Conservation (phyloP, 495 filamentous ascomycete genomes). For the Penicillium cinerascens region DNA sequence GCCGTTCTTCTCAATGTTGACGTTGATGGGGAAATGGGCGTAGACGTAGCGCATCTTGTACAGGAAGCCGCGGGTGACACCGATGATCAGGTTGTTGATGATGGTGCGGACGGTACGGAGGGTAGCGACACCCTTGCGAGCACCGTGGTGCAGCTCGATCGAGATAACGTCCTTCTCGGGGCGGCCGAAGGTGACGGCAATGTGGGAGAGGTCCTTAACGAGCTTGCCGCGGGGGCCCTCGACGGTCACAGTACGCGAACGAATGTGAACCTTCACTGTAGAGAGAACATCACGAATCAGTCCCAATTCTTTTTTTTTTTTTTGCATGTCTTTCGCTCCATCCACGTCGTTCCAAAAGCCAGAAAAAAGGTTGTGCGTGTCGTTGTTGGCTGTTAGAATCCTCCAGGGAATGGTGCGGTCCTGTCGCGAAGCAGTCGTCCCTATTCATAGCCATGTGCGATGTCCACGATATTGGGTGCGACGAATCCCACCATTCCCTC, state of each 20-base stretch:
- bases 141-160: conserved; percentile 96
- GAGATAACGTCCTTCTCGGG: conserved; percentile 77
- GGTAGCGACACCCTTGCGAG: conserved; percentile 94
- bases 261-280: conserved; percentile 92
- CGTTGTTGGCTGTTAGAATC: background rate
- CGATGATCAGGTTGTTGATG: conserved; percentile 97
- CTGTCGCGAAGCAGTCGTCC: background rate
- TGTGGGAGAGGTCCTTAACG: conserved; percentile 89
- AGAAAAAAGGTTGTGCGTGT: background rate
- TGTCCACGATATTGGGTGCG: conserved; percentile 7
- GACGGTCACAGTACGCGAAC: conserved; percentile 90
- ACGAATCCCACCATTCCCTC: conserved; percentile 10
- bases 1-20: conserved; percentile 94
- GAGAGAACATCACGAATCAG: conserved; percentile 33
- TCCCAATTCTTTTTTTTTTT: background rate
- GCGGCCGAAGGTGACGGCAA: conserved; percentile 90
- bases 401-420: conserved; percentile 1
- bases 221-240: conserved; percentile 96
- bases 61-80: conserved; percentile 97
- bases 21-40: conserved; percentile 99
- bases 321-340: background rate
- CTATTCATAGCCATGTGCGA: background rate
- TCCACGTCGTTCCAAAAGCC: background rate
- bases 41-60: conserved; percentile 99
- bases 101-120: conserved; percentile 95